Conservation (phyloP, 352 stramenopile genomes). For the Poterioochromonas sp. region DNA sequence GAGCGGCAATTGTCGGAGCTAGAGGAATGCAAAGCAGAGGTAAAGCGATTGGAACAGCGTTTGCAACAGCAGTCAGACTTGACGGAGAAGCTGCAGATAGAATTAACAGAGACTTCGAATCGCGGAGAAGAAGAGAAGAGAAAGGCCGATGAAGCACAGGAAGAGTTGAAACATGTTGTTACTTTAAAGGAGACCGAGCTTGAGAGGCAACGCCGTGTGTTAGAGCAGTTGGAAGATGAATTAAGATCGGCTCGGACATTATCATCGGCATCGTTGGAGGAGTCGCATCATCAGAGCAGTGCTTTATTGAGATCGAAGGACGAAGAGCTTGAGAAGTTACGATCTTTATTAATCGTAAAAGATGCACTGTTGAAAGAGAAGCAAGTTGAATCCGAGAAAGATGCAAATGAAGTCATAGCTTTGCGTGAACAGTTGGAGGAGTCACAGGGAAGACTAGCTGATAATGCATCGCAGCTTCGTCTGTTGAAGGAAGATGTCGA, state of each 20-base stretch:
- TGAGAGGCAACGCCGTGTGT: no score
- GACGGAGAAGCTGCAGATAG: neutral
- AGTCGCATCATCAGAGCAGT: neutral
- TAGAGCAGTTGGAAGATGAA: no score
- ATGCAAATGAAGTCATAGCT: neutral
- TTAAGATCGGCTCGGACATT: no score
- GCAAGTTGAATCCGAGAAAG: neutral
- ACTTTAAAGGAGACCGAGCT: neutral
- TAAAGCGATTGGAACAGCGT: neutral
- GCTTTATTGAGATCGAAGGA: neutral
- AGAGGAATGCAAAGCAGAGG: neutral
- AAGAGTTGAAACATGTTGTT: neutral
- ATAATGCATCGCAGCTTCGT: no score
- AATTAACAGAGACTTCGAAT: neutral
- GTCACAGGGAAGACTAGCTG: no score
- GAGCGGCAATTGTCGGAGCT: neutral
- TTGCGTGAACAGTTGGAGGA: no score
- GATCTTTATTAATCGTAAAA: neutral
- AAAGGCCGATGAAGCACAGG: neutral
- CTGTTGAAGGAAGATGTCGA: neutral
- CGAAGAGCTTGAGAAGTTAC: neutral
- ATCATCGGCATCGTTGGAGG: no score
- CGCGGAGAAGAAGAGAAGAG: neutral
- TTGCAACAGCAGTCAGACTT: neutral
- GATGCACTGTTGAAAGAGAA: neutral